These are phyloP conservation scores for Salix udensis DNA, from an alignment of 345 rosid genomes.

Conservation along the genomic window DNA sequence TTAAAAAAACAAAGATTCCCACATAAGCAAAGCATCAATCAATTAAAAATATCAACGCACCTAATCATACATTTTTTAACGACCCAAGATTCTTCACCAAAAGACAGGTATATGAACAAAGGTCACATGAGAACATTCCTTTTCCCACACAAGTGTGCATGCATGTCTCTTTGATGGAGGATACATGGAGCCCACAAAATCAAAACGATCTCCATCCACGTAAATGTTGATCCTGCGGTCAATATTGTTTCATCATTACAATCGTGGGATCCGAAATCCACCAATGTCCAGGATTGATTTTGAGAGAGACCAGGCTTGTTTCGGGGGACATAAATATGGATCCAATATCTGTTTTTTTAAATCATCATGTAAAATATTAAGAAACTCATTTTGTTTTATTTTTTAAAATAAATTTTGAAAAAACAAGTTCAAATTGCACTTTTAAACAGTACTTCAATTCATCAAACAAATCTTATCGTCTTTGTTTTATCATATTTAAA, in stretches of 20 bases:
- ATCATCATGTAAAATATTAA: no score
- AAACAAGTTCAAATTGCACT: no score
- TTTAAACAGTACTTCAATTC: no score
- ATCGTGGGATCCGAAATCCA: background rate
- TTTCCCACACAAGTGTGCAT: background rate
- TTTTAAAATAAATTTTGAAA: no score
- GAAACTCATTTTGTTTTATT: no score
- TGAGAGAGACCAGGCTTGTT: background rate
- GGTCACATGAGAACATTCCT: background rate
- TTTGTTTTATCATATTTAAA: no score
- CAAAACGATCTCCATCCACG: background rate
- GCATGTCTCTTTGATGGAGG: no score
- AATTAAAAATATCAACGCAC: background rate
- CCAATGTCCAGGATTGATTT: no score
- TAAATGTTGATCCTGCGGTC: slow-evolving; percentile 1
- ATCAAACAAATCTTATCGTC: no score
- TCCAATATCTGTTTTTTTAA: background rate
- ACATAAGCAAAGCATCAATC: background rate
- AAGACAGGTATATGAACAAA: background rate
- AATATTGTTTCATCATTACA: background rate
- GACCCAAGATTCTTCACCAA: slow-evolving; percentile 4
- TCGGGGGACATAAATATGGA: background rate
- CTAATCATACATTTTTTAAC: slow-evolving; percentile 1
- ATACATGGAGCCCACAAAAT: background rate
- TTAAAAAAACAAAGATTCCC: slow-evolving; percentile 8